Percentiles rank a stretch among this genome's conserved stretches.
Conservation (phyloP, 2,329 filamentous ascomycete genomes). For the Alternaria panax region DNA sequence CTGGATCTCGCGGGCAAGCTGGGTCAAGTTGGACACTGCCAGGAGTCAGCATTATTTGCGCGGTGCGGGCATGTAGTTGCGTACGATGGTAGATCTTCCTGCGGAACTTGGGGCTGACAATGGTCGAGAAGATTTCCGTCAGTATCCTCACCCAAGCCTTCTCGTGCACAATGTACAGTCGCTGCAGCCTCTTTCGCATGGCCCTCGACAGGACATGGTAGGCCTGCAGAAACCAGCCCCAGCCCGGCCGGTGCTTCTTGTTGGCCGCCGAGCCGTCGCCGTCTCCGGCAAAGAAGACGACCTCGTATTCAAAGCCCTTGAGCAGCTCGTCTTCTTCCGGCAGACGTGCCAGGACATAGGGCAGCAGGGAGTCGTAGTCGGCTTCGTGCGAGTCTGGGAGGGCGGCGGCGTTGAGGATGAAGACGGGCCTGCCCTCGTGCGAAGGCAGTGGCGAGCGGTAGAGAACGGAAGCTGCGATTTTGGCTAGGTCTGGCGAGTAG, state of each 20-base stretch:
- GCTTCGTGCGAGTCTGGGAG: slow-evolving; percentile 62
- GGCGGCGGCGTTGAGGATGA: slow-evolving; percentile 64
- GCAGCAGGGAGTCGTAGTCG: slow-evolving; percentile 63
- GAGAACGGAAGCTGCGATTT: slow-evolving; percentile 60
- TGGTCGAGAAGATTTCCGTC: slow-evolving; percentile 63
- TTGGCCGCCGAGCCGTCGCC: slow-evolving; percentile 54
- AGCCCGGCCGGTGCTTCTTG: slow-evolving; percentile 60
- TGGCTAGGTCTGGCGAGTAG: slow-evolving; percentile 58
- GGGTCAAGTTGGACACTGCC: slow-evolving; percentile 58
- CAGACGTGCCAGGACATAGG: slow-evolving; percentile 63
- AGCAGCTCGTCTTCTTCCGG: slow-evolving; percentile 64
- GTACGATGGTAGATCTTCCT: slow-evolving; percentile 64
- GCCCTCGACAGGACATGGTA: slow-evolving; percentile 64
- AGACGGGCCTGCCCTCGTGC: slow-evolving; percentile 58
- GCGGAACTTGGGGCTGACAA: slow-evolving; percentile 65
- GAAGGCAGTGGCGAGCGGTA: slow-evolving; percentile 62
- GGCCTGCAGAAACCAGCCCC: slow-evolving; percentile 65
- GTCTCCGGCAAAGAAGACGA: slow-evolving; percentile 66
- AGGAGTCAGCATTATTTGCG: slow-evolving; percentile 17
- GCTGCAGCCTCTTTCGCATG: slow-evolving; percentile 63
- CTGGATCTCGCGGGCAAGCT: slow-evolving; percentile 59
- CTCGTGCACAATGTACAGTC: slow-evolving; percentile 65
- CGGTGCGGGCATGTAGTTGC: slow-evolving; percentile 16
- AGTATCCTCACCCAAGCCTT: slow-evolving; percentile 64
- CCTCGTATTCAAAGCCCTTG: slow-evolving; percentile 62